Percentiles rank a stretch among this genome's conserved stretches.
Evolutionary conservation across 108 stramenopile genomes (phyloP).

Genomic region (Tribonema minus): DNA sequence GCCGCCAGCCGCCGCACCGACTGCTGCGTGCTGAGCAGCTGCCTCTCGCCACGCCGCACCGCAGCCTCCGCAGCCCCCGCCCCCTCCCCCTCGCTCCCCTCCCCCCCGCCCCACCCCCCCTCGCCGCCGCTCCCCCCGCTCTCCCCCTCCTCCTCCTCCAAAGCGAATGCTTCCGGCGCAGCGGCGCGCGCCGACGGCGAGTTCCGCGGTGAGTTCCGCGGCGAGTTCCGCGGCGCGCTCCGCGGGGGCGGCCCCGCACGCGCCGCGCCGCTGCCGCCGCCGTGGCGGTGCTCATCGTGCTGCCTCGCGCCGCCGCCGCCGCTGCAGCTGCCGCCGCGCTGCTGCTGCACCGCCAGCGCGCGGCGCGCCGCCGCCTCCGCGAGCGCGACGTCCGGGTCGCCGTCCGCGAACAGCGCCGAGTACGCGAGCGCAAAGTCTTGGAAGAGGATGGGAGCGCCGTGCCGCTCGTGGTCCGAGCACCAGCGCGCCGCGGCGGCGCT

Average conservation of each 20-base stretch:
- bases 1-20: slow-evolving; percentile 43
- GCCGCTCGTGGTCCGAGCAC: slow-evolving; percentile 16
- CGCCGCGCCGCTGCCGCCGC: too few species aligned
- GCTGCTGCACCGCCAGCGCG: not conserved
- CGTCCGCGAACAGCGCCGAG: slow-evolving; percentile 35
- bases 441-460: slow-evolving; percentile 15
- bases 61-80: not conserved
- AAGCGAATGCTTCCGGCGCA: too few species aligned
- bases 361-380: too few species aligned
- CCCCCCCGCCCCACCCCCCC: not conserved
- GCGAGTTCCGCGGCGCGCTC: too few species aligned
- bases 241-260: too few species aligned
- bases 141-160: not conserved
- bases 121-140: not conserved
- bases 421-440: slow-evolving; percentile 37
- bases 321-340: not conserved
- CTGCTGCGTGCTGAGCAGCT: slow-evolving; percentile 30
- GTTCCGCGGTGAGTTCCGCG: too few species aligned
- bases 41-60: not conserved
- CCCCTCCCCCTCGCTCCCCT: not conserved
- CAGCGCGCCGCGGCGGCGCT: slow-evolving; percentile 27
- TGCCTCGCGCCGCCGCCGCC: too few species aligned
- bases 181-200: too few species aligned
- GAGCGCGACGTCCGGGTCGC: slow-evolving; percentile 33
- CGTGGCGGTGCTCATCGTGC: too few species aligned